These are phyloP conservation scores for Dinochytrium kinnereticum DNA, from an alignment of 371 early-diverging fungal genomes.

Conservation along the genomic window DNA sequence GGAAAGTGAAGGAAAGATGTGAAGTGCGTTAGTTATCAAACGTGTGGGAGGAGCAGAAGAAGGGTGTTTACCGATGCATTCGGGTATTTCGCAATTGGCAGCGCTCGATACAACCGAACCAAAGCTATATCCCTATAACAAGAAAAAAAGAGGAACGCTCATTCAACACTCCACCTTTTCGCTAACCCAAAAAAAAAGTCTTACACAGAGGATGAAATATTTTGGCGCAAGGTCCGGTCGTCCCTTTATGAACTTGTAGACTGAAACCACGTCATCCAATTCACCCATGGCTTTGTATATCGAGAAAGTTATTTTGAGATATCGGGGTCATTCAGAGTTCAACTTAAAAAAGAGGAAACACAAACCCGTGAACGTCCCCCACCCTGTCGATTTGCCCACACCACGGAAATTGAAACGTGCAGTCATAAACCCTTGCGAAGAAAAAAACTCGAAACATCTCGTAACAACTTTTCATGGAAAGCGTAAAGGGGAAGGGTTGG, in stretches of 20 bases:
- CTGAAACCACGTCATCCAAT: constrained; percentile 31
- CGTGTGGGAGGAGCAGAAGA: neutral
- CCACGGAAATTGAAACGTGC: constrained; percentile 40
- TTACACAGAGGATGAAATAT: constrained; percentile 25
- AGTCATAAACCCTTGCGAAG: constrained; percentile 22
- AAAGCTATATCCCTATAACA: constrained; percentile 24
- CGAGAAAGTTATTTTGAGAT: too few relatives aligned
- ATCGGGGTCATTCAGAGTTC: too few relatives aligned
- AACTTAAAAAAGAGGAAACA: constrained; percentile 7
- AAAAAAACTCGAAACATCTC: constrained; percentile 13
- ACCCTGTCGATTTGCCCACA: constrained; percentile 31
- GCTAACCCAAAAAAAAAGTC: neutral
- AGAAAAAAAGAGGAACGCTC: neutral
- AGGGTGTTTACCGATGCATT: constrained; percentile 21
- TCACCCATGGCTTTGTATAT: constrained; percentile 25
- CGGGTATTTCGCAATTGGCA: constrained; percentile 27
- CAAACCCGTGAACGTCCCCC: constrained; percentile 21
- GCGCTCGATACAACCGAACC: constrained; percentile 25
- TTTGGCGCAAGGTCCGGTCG: constrained; percentile 17
- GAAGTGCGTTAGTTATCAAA: too few relatives aligned
- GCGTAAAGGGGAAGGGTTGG: neutral
- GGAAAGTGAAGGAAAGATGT: neutral
- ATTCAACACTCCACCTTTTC: neutral
- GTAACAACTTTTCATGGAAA: constrained; percentile 23
- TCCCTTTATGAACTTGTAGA: constrained; percentile 24